Percentiles rank a stretch among this genome's conserved stretches.
Conservation (phyloP, 2,329 filamentous ascomycete species). For the Exophiala oligosperma region DNA sequence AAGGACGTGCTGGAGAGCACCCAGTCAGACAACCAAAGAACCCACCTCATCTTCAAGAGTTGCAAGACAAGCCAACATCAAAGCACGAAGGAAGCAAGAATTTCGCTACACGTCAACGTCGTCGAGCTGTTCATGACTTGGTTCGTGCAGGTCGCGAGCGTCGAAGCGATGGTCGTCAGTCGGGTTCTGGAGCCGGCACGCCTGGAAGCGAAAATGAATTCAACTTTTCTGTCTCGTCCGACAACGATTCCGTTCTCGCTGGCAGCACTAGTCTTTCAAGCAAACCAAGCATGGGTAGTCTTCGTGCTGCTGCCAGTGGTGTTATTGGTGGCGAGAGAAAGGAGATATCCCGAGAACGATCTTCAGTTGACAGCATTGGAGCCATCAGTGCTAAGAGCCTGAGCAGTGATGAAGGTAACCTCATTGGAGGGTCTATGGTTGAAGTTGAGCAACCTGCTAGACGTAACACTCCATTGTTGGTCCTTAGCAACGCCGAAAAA, state of each 20-base stretch:
- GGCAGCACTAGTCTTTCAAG: constrained; percentile 81
- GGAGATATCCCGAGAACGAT: constrained; percentile 65
- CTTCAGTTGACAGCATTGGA: constrained; percentile 47
- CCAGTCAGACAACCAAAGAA: constrained; percentile 90
- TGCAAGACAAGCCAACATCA: constrained; percentile 83
- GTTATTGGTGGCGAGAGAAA: constrained; percentile 88
- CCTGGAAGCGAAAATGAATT: constrained; percentile 81
- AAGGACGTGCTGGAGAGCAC: constrained; percentile 90
- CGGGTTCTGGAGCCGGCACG: constrained; percentile 73
- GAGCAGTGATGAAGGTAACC: constrained; percentile 60
- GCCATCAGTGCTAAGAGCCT: constrained; percentile 63
- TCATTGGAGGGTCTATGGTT: constrained; percentile 57
- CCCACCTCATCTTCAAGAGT: constrained; percentile 87
- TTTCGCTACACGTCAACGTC: constrained; percentile 88
- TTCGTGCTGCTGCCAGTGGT: constrained; percentile 74
- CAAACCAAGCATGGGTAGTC: constrained; percentile 70
- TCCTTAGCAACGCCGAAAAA: constrained; percentile 87
- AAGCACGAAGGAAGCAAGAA: constrained; percentile 97
- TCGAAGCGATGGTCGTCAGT: constrained; percentile 63
- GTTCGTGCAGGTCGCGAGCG: constrained; percentile 87
- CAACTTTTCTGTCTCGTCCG: constrained; percentile 68
- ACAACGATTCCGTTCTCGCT: constrained; percentile 68
- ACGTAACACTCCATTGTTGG: constrained; percentile 81
- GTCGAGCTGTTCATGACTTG: constrained; percentile 86
- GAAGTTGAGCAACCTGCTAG: constrained; percentile 56